Conservation (phyloP, 164 flowering plant genomes). For the Buxus sempervirens region DNA sequence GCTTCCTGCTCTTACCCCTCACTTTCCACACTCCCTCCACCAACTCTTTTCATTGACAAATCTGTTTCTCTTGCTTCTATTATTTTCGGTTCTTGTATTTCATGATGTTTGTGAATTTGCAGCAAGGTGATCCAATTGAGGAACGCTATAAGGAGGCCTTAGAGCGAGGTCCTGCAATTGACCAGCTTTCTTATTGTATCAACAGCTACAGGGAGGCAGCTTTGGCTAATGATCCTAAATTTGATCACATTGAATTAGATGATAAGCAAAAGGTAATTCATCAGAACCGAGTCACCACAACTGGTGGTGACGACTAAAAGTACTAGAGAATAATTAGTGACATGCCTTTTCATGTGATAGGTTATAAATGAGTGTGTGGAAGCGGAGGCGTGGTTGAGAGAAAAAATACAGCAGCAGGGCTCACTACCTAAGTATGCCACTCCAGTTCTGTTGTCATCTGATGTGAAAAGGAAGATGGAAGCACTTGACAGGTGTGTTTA, state of each 20-base stretch:
- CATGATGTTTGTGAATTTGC: conserved; percentile 35
- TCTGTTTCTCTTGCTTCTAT: conserved; percentile 24
- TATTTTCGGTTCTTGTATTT: conserved; percentile 2
- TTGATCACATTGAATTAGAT: conserved; percentile 84
- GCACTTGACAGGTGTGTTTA: conserved; percentile 71
- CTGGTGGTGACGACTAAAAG: too few species aligned
- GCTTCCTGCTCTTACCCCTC: too few species aligned
- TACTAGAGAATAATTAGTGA: not conserved
- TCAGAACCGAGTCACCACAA: too few species aligned
- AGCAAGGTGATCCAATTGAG: conserved; percentile 97
- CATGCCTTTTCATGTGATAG: conserved; percentile 25
- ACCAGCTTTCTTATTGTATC: conserved; percentile 70
- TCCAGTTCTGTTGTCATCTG: conserved; percentile 75
- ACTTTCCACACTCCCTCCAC: too few species aligned
- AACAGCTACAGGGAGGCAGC: conserved; percentile 96
- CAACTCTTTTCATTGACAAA: too few species aligned
- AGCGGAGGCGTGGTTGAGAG: conserved; percentile 91
- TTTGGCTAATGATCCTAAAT: conserved; percentile 69
- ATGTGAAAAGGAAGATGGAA: conserved; percentile 79
- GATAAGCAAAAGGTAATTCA: conserved; percentile 82
- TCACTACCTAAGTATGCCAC: conserved; percentile 68
- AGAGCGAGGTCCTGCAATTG: conserved; percentile 68
- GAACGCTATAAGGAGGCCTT: conserved; percentile 67
- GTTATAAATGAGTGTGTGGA: conserved; percentile 81
- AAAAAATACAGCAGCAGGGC: conserved; percentile 82